Percentiles rank a stretch among this genome's conserved stretches.
Conservation (phyloP, 345 rosid genomes). For the Arabis hirsuta region DNA sequence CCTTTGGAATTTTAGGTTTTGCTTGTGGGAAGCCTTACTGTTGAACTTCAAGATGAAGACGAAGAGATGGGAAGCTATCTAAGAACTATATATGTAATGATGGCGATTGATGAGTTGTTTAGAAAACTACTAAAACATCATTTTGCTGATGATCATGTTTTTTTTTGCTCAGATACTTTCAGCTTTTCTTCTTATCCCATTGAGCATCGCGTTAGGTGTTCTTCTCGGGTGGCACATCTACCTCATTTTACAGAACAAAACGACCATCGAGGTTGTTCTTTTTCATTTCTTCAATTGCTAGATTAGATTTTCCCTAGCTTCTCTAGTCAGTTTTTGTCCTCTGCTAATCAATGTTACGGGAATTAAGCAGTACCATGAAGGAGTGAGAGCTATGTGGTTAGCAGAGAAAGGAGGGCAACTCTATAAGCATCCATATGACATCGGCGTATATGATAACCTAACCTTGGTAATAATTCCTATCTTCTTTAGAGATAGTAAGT, state of each 20-base stretch:
- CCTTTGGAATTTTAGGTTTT: slow-evolving; percentile 58
- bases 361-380: slow-evolving; percentile 80
- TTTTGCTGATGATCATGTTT: slow-evolving; percentile 22
- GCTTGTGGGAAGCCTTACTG: slow-evolving; percentile 83
- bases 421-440: slow-evolving; percentile 87
- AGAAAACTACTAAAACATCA: neutral
- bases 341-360: slow-evolving; percentile 17
- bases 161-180: slow-evolving; percentile 71
- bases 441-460: slow-evolving; percentile 72
- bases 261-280: slow-evolving; percentile 78
- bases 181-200: slow-evolving; percentile 67
- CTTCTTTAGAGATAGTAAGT: slow-evolving; percentile 9
- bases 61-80: slow-evolving; percentile 60
- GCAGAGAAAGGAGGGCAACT: slow-evolving; percentile 88
- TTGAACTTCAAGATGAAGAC: slow-evolving; percentile 65
- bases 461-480: slow-evolving; percentile 52
- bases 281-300: slow-evolving; percentile 11
- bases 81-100: slow-evolving; percentile 70
- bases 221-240: slow-evolving; percentile 90
- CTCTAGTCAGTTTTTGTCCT: neutral
- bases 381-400: slow-evolving; percentile 92
- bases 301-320: neutral
- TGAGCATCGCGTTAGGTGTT: slow-evolving; percentile 64
- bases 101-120: slow-evolving; percentile 7
- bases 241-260: slow-evolving; percentile 84